phyloP scores from a whole-genome alignment of 1,284 basidiomycete species.

The Omphalotus olearius region DNA sequence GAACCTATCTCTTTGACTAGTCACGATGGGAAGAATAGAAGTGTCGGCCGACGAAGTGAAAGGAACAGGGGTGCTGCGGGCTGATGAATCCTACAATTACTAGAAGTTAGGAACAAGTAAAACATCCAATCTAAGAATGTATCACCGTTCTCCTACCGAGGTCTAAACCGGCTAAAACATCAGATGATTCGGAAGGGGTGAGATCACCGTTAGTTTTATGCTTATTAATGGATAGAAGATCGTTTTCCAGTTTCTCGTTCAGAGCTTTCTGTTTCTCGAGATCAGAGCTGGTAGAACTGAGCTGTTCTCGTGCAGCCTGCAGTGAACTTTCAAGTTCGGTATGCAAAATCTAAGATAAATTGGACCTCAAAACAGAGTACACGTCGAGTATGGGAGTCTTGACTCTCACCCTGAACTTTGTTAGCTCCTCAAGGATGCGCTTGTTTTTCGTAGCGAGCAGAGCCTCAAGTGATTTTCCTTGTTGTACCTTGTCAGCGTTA shows the following conservation, averaged over 20 bases:
- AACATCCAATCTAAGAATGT: background rate
- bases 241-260: conserved; percentile 90
- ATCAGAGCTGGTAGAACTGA: conserved; percentile 59
- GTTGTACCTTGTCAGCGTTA: conserved; percentile 75
- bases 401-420: conserved; percentile 73
- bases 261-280: conserved; percentile 74
- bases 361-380: conserved; percentile 7
- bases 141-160: conserved; percentile 54
- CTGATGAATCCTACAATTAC: conserved; percentile 35
- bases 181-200: conserved; percentile 29
- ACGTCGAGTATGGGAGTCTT: background rate
- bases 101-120: conserved; percentile 8
- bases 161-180: conserved; percentile 70
- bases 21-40: conserved; percentile 94
- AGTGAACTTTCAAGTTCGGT: conserved; percentile 74
- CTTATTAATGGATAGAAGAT: conserved; percentile 78
- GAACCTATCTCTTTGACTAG: conserved; percentile 94
- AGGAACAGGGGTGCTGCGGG: conserved; percentile 57
- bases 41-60: conserved; percentile 78
- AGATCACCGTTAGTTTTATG: conserved; percentile 31
- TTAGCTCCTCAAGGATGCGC: conserved; percentile 90
- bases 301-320: conserved; percentile 52
- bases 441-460: conserved; percentile 93
- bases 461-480: conserved; percentile 82
- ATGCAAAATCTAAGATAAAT: conserved; percentile 64